Evolutionary conservation across 2,329 filamentous ascomycete genomes (phyloP).

Genomic region (Septoria linicola): DNA sequence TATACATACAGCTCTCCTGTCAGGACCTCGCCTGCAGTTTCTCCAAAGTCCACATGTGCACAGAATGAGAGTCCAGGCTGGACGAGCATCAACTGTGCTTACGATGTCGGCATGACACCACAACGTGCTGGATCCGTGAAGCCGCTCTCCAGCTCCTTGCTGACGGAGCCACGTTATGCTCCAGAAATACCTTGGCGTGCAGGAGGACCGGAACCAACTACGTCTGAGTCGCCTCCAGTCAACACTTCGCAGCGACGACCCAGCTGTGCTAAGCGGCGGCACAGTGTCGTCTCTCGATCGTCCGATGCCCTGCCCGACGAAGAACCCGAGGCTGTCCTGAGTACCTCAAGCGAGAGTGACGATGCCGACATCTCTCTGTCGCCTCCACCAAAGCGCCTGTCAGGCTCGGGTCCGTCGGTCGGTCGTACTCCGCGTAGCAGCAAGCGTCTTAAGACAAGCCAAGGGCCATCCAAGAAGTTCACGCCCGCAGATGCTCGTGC

Average conservation of each 20-base stretch:
- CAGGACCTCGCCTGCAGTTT: conserved; percentile 30
- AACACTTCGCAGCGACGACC: background rate
- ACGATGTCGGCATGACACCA: background rate
- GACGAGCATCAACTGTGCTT: background rate
- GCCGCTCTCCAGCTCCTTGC: conserved; percentile 21
- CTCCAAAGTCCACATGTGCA: conserved; percentile 30
- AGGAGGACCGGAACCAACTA: conserved; percentile 12
- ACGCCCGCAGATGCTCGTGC: conserved; percentile 27
- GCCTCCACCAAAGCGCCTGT: conserved; percentile 5
- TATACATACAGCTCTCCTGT: conserved; percentile 17
- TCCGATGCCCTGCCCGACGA: conserved; percentile 12
- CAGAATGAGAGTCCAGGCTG: background rate
- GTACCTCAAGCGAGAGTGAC: conserved; percentile 23
- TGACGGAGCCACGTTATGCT: conserved; percentile 25
- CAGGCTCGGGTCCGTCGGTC: background rate
- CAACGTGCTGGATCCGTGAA: conserved; percentile 14
- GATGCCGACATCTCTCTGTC: conserved; percentile 22
- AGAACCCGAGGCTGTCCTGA: conserved; percentile 7
- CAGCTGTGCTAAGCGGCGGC: conserved; percentile 16
- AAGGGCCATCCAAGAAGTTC: conserved; percentile 16
- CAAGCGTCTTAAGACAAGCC: background rate
- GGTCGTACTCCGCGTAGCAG: background rate
- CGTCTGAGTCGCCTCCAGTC: background rate
- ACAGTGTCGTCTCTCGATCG: conserved; percentile 11
- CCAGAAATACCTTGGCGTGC: conserved; percentile 26